A percentile compares a stretch with the other conserved stretches of the same genome.
Evolutionary conservation across 345 rosid genomes (phyloP).

Genomic region (Camelina neglecta): DNA sequence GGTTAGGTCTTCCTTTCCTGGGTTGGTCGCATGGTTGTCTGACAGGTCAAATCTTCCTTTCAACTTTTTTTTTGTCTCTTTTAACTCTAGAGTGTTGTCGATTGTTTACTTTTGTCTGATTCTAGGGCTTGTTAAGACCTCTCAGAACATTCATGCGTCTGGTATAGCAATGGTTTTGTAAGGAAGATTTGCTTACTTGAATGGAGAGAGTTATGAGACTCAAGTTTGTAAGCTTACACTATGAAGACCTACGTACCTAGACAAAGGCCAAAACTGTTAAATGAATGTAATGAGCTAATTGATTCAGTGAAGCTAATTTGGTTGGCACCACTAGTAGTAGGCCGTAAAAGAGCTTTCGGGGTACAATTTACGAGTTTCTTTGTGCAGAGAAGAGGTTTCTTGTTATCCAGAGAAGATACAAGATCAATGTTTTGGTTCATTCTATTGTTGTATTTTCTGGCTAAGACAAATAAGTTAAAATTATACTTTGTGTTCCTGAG

Average conservation of each 20-base stretch:
- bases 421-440: neutral
- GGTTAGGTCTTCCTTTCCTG: neutral
- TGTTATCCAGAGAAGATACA: neutral
- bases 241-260: no score
- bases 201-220: no score
- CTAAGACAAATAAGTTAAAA: neutral
- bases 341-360: neutral
- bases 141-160: no score
- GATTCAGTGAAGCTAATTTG: neutral
- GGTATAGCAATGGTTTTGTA: no score
- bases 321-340: neutral
- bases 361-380: neutral
- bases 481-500: neutral
- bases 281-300: neutral
- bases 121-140: conserved; percentile 30
- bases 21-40: neutral
- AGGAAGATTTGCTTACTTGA: no score
- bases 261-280: no score
- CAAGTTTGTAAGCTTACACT: no score
- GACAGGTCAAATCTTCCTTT: conserved; percentile 4
- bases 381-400: neutral
- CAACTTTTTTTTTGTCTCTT: no score
- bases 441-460: neutral
- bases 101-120: no score
- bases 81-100: conserved; percentile 47